These are phyloP conservation scores for Solanum habrochaites DNA, from an alignment of 257 asterid genomes.

Conservation along the genomic window DNA sequence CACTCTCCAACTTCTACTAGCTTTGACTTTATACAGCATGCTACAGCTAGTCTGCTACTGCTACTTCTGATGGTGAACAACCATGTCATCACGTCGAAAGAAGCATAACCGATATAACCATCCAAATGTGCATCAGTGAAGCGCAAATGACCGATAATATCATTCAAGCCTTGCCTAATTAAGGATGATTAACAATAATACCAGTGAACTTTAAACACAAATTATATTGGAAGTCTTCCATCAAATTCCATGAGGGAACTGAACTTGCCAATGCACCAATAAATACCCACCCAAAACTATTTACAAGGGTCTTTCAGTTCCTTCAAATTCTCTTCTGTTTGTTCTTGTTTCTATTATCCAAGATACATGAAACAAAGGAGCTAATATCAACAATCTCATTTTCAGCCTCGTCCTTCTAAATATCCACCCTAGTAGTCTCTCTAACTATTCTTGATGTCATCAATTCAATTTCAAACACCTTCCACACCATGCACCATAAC, in stretches of 20 bases:
- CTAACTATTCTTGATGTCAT: background rate
- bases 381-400: background rate
- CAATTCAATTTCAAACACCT: background rate
- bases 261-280: background rate
- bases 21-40: background rate
- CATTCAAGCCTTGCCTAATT: background rate
- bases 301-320: background rate
- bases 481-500: background rate
- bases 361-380: background rate
- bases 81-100: background rate
- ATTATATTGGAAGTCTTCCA: background rate
- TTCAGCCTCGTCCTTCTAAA: background rate
- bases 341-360: background rate
- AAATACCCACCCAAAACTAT: background rate
- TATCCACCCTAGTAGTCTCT: background rate
- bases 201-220: background rate
- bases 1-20: background rate
- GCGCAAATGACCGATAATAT: background rate
- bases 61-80: background rate
- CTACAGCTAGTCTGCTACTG: background rate
- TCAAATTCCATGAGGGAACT: background rate
- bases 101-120: background rate
- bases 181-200: background rate
- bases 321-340: background rate
- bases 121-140: background rate